Evolutionary conservation across 306 rosid species (phyloP).

Genomic region (Vicia villosa): DNA sequence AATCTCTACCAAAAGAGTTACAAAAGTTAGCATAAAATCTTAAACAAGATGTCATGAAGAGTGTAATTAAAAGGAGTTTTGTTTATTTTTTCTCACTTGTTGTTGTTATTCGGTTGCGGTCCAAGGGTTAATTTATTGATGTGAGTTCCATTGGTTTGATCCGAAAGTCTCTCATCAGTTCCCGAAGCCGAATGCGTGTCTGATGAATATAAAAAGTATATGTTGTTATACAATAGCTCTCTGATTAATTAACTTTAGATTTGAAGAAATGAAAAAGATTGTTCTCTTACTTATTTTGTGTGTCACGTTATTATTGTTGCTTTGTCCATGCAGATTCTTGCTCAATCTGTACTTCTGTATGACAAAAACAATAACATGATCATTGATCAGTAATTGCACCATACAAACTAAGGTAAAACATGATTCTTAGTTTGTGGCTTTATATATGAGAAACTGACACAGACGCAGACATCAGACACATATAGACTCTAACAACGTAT

Average conservation of each 20-base stretch:
- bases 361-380: conserved; percentile 10
- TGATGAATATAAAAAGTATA: conserved; percentile 10
- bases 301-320: conserved; percentile 50
- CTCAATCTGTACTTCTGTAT: conserved; percentile 95
- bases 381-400: conserved; percentile 40
- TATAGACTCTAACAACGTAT: neutral
- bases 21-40: conserved; percentile 28
- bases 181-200: conserved; percentile 44
- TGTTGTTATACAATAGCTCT: conserved; percentile 21
- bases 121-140: conserved; percentile 66
- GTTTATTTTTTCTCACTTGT: conserved; percentile 69
- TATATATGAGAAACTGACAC: neutral
- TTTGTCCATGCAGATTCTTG: conserved; percentile 86
- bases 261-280: conserved; percentile 7
- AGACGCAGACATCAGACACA: neutral
- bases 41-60: conserved; percentile 23
- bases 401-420: conserved; percentile 29
- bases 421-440: neutral
- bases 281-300: conserved; percentile 67
- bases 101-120: conserved; percentile 66
- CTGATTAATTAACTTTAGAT: conserved; percentile 24
- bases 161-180: conserved; percentile 64
- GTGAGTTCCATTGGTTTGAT: conserved; percentile 59
- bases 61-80: conserved; percentile 1
- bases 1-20: conserved; percentile 50